Percentiles rank a stretch among this genome's conserved stretches.
These are phyloP conservation scores for Russula vinacea DNA, from an alignment of 768 basidiomycete species.

Conservation along the genomic window DNA sequence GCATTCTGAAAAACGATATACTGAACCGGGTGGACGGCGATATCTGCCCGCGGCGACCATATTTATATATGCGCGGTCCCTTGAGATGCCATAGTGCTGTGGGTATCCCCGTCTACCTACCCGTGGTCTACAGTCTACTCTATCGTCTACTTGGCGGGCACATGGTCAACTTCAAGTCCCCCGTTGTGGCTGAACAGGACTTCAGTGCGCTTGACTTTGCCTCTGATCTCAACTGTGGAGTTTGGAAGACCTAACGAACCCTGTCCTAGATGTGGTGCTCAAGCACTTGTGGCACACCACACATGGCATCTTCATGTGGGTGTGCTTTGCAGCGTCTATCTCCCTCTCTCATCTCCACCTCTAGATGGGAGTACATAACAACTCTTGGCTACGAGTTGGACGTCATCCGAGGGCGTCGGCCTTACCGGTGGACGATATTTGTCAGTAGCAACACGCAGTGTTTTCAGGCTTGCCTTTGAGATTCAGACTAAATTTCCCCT, in stretches of 20 bases:
- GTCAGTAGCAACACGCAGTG: neutral
- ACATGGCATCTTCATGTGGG: slow-evolving; percentile 5
- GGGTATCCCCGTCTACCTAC: too few relatives aligned
- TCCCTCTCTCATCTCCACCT: neutral
- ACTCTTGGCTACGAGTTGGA: neutral
- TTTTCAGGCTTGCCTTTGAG: neutral
- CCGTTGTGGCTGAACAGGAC: neutral
- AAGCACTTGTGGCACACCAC: neutral
- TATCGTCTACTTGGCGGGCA: too few relatives aligned
- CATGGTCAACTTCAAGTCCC: too few relatives aligned
- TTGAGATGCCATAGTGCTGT: too few relatives aligned
- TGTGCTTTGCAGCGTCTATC: neutral
- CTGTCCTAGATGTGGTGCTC: neutral
- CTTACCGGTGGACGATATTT: slow-evolving; percentile 19
- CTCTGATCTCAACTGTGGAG: neutral
- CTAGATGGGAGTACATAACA: slow-evolving; percentile 3
- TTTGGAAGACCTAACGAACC: neutral
- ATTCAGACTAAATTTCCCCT: too few relatives aligned
- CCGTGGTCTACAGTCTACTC: too few relatives aligned
- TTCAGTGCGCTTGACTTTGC: neutral
- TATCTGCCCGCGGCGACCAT: too few relatives aligned
- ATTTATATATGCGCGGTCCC: too few relatives aligned
- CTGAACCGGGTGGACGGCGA: too few relatives aligned
- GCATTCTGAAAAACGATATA: too few relatives aligned
- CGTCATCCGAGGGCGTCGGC: slow-evolving; percentile 2